phyloP scores from a whole-genome alignment of 495 filamentous ascomycete genomes.

The Hyaloscypha bicolor region DNA sequence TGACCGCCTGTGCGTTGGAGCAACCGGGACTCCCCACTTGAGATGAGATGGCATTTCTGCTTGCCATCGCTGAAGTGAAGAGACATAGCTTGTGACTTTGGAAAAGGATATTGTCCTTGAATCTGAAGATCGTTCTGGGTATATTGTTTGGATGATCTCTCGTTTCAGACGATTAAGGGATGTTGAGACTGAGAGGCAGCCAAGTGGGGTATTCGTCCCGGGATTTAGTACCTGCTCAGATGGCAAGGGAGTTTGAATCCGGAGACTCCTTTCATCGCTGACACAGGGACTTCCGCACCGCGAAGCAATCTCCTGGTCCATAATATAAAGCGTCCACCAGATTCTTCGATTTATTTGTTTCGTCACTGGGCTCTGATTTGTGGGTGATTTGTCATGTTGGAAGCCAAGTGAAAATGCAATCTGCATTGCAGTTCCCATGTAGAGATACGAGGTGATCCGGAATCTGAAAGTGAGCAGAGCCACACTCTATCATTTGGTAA shows the following conservation, averaged over 20 bases:
- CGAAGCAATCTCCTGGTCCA: constrained; percentile 19
- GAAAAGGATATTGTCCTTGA: constrained; percentile 28
- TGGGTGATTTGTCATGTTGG: constrained; percentile 34
- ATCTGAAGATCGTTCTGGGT: constrained; percentile 27
- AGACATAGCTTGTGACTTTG: constrained; percentile 29
- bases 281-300: constrained; percentile 20
- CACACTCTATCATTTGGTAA: constrained; percentile 25
- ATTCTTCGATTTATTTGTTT: constrained; percentile 30
- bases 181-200: constrained; percentile 31
- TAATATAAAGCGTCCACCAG: constrained; percentile 23
- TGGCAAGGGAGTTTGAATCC: constrained; percentile 17
- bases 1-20: constrained; percentile 35
- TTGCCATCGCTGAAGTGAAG: constrained; percentile 35
- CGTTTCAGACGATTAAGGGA: constrained; percentile 33
- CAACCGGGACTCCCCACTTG: constrained; percentile 32
- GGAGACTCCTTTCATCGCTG: constrained; percentile 16
- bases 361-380: constrained; percentile 27
- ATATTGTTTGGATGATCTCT: constrained; percentile 34
- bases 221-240: constrained; percentile 31
- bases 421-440: constrained; percentile 35
- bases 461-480: constrained; percentile 34
- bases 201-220: constrained; percentile 35
- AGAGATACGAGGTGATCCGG: constrained; percentile 36
- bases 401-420: constrained; percentile 38
- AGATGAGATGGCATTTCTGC: constrained; percentile 35